Evolutionary conservation across 139 green algal genomes (phyloP).

Genomic region (Chlorella sp.): DNA sequence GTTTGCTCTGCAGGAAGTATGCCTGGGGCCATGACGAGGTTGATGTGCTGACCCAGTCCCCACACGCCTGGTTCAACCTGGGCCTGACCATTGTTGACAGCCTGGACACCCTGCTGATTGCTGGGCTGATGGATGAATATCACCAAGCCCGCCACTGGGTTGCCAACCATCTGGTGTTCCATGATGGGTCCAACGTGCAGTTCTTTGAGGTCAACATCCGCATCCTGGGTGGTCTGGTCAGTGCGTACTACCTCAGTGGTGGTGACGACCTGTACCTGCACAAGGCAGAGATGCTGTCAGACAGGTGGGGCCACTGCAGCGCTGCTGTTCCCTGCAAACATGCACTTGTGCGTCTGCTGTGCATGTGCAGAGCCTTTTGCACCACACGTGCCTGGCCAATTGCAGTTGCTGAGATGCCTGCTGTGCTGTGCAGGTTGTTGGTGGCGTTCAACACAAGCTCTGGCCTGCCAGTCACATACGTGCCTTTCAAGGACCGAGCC

Average conservation of each 20-base stretch:
- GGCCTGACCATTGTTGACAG: slow-evolving; percentile 72
- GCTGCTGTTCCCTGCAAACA: neutral
- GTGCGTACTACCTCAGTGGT: slow-evolving; percentile 62
- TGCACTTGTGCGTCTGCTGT: neutral
- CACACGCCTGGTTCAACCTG: slow-evolving; percentile 53
- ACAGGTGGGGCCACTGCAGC: neutral
- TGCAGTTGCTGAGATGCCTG: too few species aligned
- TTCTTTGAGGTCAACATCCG: slow-evolving; percentile 91
- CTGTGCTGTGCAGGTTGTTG: neutral
- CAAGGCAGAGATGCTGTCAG: slow-evolving; percentile 10
- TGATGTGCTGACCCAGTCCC: slow-evolving; percentile 5
- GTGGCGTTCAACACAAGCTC: neutral
- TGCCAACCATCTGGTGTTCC: slow-evolving; percentile 37
- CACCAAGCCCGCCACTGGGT: slow-evolving; percentile 50
- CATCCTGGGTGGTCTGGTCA: slow-evolving; percentile 82
- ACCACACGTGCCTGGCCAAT: neutral
- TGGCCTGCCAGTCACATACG: neutral
- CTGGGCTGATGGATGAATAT: slow-evolving; percentile 46
- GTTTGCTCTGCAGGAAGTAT: slow-evolving; percentile 27
- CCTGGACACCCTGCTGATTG: slow-evolving; percentile 73
- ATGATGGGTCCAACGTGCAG: slow-evolving; percentile 1
- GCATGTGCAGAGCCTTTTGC: neutral
- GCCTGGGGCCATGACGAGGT: slow-evolving; percentile 82
- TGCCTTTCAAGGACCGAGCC: neutral
- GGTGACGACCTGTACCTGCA: slow-evolving; percentile 36